Evolutionary conservation across 306 rosid genomes (phyloP).

Genomic region (Biancaea sappan): DNA sequence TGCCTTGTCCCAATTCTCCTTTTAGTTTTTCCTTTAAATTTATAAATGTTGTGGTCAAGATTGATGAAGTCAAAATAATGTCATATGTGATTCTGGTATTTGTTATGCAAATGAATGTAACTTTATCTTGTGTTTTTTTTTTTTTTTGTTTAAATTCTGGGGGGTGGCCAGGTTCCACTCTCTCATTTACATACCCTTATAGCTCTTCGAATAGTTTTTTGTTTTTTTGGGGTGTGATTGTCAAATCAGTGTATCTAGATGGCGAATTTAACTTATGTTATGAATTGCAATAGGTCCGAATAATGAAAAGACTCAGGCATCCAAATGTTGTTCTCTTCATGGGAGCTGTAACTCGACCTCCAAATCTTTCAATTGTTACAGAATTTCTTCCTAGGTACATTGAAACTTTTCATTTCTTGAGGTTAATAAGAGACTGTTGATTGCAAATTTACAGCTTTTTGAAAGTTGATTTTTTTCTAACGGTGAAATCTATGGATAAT

Average conservation of each 20-base stretch:
- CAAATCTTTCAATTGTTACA: slow-evolving; percentile 92
- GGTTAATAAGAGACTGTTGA: slow-evolving; percentile 7
- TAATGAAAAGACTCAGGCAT: slow-evolving; percentile 95
- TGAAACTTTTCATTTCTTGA: slow-evolving; percentile 34
- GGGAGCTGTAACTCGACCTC: slow-evolving; percentile 96
- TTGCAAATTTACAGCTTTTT: slow-evolving; percentile 27
- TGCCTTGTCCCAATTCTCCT: background rate
- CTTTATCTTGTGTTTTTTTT: background rate
- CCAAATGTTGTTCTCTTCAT: slow-evolving; percentile 99
- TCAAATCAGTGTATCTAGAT: slow-evolving; percentile 9
- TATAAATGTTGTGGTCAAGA: slow-evolving; percentile 7
- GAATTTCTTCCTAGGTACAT: slow-evolving; percentile 98
- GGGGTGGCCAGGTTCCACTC: background rate
- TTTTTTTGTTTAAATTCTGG: too few species aligned
- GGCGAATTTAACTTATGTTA: slow-evolving; percentile 37
- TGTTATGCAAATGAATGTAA: background rate
- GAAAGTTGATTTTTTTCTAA: slow-evolving; percentile 28
- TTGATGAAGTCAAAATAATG: slow-evolving; percentile 19
- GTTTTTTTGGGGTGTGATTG: background rate
- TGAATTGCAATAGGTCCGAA: slow-evolving; percentile 68
- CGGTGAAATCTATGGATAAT: slow-evolving; percentile 10
- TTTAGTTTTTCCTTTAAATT: background rate
- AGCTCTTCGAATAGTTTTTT: too few species aligned
- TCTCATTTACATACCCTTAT: background rate
- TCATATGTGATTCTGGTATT: background rate